These are phyloP conservation scores for Trichoderma sp. DNA, from an alignment of 2,329 filamentous ascomycete genomes.

Conservation along the genomic window DNA sequence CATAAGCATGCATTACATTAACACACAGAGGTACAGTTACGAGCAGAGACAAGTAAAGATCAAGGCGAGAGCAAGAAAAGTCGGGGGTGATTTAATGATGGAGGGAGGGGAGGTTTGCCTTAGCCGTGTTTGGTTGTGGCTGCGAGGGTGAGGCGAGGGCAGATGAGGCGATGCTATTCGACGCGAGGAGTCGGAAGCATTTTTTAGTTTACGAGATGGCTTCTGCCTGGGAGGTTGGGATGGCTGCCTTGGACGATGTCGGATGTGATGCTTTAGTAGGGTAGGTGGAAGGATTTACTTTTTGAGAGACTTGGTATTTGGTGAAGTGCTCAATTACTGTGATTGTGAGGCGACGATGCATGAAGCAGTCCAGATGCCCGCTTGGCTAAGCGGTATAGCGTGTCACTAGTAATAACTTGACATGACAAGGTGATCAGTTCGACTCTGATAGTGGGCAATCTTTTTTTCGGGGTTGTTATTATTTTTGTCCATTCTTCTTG, in stretches of 20 bases:
- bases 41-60: not conserved
- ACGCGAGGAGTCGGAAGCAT: not conserved
- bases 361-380: slow-evolving; percentile 3
- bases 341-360: not conserved
- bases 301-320: not conserved
- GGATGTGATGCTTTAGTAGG: not conserved
- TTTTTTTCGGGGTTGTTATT: not conserved
- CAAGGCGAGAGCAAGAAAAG: not conserved
- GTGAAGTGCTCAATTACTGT: not conserved
- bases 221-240: no score
- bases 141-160: not conserved
- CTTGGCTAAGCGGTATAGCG: slow-evolving; percentile 22
- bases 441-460: slow-evolving; percentile 19
- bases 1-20: not conserved
- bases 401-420: slow-evolving; percentile 19
- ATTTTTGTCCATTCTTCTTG: not conserved
- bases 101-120: not conserved
- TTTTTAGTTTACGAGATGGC: not conserved
- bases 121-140: not conserved
- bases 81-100: not conserved
- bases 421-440: slow-evolving; percentile 21
- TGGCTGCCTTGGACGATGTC: not conserved
- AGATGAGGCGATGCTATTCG: not conserved
- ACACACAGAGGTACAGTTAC: not conserved
- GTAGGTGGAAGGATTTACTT: not conserved